Evolutionary conservation across 495 filamentous ascomycete species (phyloP), one percentile per base, ranked within the genome.

Genomic region (Pyrenula aspistea): DNA sequence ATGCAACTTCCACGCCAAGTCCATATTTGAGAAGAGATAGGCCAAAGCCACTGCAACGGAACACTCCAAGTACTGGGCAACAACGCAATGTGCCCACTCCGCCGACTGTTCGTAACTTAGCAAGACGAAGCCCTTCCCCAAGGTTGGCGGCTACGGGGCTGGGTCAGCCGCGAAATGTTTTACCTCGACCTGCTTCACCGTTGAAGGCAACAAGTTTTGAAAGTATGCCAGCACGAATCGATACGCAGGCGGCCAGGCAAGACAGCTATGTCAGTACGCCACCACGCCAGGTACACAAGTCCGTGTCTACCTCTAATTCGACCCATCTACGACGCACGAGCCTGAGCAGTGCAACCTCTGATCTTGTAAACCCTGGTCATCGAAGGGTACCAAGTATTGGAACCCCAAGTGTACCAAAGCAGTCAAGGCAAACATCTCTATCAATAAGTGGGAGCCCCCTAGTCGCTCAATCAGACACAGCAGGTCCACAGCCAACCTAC

Each of bases 21-120:
- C 22, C 2, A 56, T 51, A n/a, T 53, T 55, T 48, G 48, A 36
- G 24, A 58, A 56, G 24, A 57, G 53, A 42, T 22, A 51, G 51
- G 21, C 61, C 48, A 47, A 23, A 21, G n/a, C 23, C 25, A 20
- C 52, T 22, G 58, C 58, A 24, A 54, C 42, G 47, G 49, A 55
- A 56, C 53, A 53, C 58, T 22, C 12, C 24, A 19, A n/a, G 24
- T 19, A 48, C 22, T 12, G 49, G 53, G 10, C 25, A 55, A 22
- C 64, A 59, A 24, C 58, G 62, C 21, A 66, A 66, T 25, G 72
- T 71, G 57, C 69, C 71, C 57, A 4, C 31, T 42, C 31, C 31
- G 15, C 31, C 31, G 8, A 42, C 31, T 42, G 31, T 42, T 15
- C 31, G 31, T 15, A 15, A 42, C 31, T 8, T 42, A 15, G 4